A percentile compares a stretch with the other conserved stretches of the same genome.
Evolutionary conservation across 495 filamentous ascomycete genomes (phyloP).

Genomic region (Talaromyces thailandensis): DNA sequence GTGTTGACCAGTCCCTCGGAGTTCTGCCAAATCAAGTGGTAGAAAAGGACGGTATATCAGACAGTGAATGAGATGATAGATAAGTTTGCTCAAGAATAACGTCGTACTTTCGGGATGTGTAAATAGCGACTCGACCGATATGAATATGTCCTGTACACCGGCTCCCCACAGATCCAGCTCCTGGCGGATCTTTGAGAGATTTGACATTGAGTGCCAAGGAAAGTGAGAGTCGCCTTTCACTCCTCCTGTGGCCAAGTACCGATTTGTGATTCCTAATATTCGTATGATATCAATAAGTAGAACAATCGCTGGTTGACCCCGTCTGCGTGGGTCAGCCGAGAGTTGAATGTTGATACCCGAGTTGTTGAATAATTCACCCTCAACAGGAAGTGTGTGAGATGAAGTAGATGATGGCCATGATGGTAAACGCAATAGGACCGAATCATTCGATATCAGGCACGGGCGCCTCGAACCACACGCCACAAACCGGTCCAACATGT

Average conservation of each 20-base stretch:
- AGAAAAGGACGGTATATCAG: slow-evolving; percentile 79
- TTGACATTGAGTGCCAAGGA: slow-evolving; percentile 79
- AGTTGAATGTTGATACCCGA: slow-evolving; percentile 64
- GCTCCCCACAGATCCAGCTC: slow-evolving; percentile 80
- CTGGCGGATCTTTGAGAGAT: slow-evolving; percentile 74
- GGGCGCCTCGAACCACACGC: slow-evolving; percentile 72
- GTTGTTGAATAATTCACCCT: slow-evolving; percentile 65
- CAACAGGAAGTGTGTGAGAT: slow-evolving; percentile 44
- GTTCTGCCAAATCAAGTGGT: slow-evolving; percentile 70
- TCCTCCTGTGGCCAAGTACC: slow-evolving; percentile 74
- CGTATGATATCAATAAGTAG: slow-evolving; percentile 77
- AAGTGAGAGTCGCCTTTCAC: slow-evolving; percentile 85
- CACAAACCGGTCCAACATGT: slow-evolving; percentile 72
- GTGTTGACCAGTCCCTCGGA: slow-evolving; percentile 70
- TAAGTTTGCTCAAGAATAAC: slow-evolving; percentile 70
- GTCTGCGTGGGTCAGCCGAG: slow-evolving; percentile 53
- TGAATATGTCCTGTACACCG: slow-evolving; percentile 69
- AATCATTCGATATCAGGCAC: slow-evolving; percentile 65
- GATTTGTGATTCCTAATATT: slow-evolving; percentile 73
- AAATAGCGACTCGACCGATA: slow-evolving; percentile 63
- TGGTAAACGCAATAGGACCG: slow-evolving; percentile 61
- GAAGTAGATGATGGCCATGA: slow-evolving; percentile 47
- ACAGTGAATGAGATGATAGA: slow-evolving; percentile 79
- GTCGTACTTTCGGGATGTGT: slow-evolving; percentile 69
- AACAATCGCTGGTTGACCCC: slow-evolving; percentile 57